Evolutionary conservation across 306 rosid genomes (phyloP).

Genomic region (Pueraria montana): DNA sequence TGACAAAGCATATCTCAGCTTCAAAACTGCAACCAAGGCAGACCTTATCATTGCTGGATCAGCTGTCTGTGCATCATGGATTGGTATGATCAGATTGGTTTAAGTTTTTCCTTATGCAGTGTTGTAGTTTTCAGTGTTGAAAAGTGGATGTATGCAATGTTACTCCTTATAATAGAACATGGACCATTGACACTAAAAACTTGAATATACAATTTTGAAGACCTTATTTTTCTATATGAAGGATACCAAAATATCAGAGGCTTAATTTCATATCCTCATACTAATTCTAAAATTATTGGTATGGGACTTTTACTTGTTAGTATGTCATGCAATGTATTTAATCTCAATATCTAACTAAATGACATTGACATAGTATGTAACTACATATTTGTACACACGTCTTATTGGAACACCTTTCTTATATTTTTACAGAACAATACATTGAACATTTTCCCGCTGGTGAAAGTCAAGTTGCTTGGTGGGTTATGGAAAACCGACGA

Average conservation of each 20-base stretch:
- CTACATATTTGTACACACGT: neutral
- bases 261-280: neutral
- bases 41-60: conserved; percentile 94
- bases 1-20: conserved; percentile 79
- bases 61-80: conserved; percentile 95
- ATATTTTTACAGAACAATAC: conserved; percentile 69
- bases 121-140: neutral
- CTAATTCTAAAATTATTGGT: neutral
- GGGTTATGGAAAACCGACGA: conserved; percentile 94
- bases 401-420: conserved; percentile 11
- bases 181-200: neutral
- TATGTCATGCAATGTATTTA: neutral
- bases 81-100: conserved; percentile 66
- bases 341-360: neutral
- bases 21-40: conserved; percentile 74
- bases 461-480: conserved; percentile 91
- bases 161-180: neutral
- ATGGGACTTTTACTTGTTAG: neutral
- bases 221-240: neutral
- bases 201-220: conserved; percentile 5
- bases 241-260: neutral
- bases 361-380: neutral
- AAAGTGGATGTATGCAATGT: conserved; percentile 7
- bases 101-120: neutral
- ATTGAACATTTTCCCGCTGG: conserved; percentile 83